Base-by-base conservation (phyloP, 306 rosid species). In the Vigna hirtella region DNA sequence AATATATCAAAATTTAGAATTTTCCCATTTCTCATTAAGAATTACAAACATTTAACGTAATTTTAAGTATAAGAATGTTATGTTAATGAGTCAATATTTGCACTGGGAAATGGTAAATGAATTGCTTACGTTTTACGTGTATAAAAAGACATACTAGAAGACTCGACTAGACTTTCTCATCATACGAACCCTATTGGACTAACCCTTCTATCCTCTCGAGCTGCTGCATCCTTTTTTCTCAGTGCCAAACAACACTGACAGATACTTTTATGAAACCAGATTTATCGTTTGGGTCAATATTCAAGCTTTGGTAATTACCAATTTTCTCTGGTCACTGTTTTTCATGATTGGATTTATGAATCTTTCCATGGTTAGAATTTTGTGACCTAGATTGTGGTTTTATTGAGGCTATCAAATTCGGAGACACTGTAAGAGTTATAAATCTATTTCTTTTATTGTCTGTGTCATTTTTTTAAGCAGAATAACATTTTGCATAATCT, bases 221-320 rank as follows among this genome's bases (percentile, higher is more conserved):
- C 51, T 2, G 59, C 59, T 6, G 66, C 6, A 16, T 74, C 24
- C 51, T 43, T 49, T 12, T 73, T 36, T 51, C 70, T 13, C 9
- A 26, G 11, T n/a, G 16, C 50, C 51, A 66, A 72, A 48, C 59
- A 57, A 38, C 22, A 14, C 30, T 2, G 77, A 50, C 15, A 50
- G 67, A 57, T 77, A 20, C 76, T 17, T 50, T 7, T 4, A 56
- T 38, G 17, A 66, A 73, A 24, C 72, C 57, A 28, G 26, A 49
- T 58, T 79, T 65, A 65, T 12, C 55, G 40, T 66, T 66, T 62
- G 40, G 80, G 67, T 73, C 77, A 28, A 26, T 83, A 68, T 40
- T 68, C 49, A 73, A 62, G 16, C 68, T 73, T 50, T 20, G 63
- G 43, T 51, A 13, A 38, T 68, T 36, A 30, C 62, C 49, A 14